Evolutionary conservation across 805 yeast genomes (phyloP).

Genomic region (Saturnispora saitoi): DNA sequence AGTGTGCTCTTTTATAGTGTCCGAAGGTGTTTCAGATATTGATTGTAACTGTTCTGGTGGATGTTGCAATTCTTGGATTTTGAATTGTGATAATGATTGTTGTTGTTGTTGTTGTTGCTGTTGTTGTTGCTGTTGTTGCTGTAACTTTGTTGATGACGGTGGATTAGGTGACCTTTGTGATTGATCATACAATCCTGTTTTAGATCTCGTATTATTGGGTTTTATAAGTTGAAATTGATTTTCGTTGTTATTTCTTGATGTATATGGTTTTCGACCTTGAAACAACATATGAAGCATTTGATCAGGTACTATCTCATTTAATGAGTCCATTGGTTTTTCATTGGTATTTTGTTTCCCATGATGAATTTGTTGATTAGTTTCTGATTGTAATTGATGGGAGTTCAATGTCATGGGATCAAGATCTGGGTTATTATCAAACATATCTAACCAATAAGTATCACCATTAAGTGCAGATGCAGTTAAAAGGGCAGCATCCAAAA

Average conservation of each 20-base stretch:
- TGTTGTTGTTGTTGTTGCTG: too few species aligned
- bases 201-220: not conserved
- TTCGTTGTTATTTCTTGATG: not conserved
- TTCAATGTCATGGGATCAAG: not conserved
- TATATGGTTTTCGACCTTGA: slow-evolving; percentile 32
- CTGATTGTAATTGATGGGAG: not conserved
- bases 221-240: not conserved
- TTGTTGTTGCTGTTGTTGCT: too few species aligned
- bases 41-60: not conserved
- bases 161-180: not conserved
- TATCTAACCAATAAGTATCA: slow-evolving; percentile 49
- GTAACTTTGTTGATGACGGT: not conserved
- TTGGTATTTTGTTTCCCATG: not conserved
- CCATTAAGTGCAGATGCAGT: slow-evolving; percentile 67
- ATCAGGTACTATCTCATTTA: slow-evolving; percentile 28
- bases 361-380: not conserved
- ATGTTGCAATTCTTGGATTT: not conserved
- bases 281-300: slow-evolving; percentile 45
- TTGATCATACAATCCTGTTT: not conserved
- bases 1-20: not conserved
- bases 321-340: not conserved
- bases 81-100: not conserved
- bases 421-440: slow-evolving; percentile 30
- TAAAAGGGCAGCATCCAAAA: slow-evolving; percentile 61
- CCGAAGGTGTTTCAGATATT: not conserved